These are phyloP conservation scores for Cryptococcus hybrid DNA, from an alignment of 1,284 basidiomycete species.

Conservation along the genomic window DNA sequence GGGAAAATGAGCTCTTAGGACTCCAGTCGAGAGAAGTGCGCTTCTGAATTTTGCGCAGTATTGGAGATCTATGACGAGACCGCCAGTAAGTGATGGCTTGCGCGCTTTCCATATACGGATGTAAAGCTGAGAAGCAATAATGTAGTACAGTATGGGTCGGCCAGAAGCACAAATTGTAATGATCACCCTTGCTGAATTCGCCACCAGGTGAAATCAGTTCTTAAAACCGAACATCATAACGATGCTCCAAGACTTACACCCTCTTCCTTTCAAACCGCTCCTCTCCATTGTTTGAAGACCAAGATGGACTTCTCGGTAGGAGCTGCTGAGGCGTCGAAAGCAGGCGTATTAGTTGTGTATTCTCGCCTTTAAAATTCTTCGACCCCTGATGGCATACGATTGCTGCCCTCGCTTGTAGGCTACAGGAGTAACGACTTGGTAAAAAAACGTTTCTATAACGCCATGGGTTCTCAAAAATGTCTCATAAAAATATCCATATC, in stretches of 20 bases:
- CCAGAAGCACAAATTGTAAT: constrained; percentile 39
- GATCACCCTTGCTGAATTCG: constrained; percentile 32
- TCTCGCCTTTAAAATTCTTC: no score
- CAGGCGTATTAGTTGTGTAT: no score
- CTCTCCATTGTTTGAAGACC: no score
- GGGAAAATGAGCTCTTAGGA: constrained; percentile 7
- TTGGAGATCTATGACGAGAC: constrained; percentile 26
- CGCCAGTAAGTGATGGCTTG: constrained; percentile 21
- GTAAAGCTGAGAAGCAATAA: constrained; percentile 1
- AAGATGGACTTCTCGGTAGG: no score
- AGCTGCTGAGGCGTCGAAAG: no score
- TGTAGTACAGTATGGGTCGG: constrained; percentile 30
- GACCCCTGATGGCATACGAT: no score
- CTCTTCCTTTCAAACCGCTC: no score
- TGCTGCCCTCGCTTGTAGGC: no score
- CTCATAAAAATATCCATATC: constrained; percentile 3
- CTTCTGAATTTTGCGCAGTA: constrained; percentile 28
- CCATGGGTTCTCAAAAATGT: not conserved
- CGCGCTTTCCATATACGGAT: not conserved
- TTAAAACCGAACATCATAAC: no score
- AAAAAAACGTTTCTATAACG: not conserved
- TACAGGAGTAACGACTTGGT: no score
- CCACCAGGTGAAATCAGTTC: constrained; percentile 1
- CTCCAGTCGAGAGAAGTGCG: constrained; percentile 19
- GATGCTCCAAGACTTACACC: no score